These are phyloP conservation scores for Dryadomyces quercivorus DNA, from an alignment of 2,329 filamentous ascomycete species.

Conservation along the genomic window DNA sequence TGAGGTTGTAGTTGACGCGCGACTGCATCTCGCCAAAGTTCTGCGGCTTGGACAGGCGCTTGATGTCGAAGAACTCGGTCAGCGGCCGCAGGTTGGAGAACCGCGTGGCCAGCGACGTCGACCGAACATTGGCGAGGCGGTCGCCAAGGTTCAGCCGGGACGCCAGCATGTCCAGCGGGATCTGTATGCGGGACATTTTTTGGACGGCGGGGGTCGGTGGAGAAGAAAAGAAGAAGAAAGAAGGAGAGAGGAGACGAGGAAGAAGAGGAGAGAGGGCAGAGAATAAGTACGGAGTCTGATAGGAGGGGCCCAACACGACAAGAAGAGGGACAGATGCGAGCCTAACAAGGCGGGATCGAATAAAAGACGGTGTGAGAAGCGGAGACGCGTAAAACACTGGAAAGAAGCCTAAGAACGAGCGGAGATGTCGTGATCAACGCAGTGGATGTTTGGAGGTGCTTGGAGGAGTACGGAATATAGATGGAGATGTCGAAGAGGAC, in stretches of 20 bases:
- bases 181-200: constrained; percentile 74
- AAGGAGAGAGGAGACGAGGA: neutral
- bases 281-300: neutral
- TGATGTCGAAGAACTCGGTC: constrained; percentile 90
- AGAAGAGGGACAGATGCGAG: too few relatives aligned
- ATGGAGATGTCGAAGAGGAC: too few relatives aligned
- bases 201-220: too few relatives aligned
- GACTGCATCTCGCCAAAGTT: constrained; percentile 84
- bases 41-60: constrained; percentile 85
- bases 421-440: too few relatives aligned
- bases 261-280: neutral
- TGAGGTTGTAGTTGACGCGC: constrained; percentile 91
- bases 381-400: too few relatives aligned
- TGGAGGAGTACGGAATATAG: too few relatives aligned
- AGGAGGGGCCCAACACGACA: too few relatives aligned
- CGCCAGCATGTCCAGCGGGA: constrained; percentile 83
- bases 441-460: too few relatives aligned
- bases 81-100: constrained; percentile 89
- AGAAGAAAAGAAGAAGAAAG: neutral
- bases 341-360: too few relatives aligned
- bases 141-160: constrained; percentile 78
- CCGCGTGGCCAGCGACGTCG: constrained; percentile 64
- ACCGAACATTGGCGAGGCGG: constrained; percentile 73
- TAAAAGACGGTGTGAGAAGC: too few relatives aligned
- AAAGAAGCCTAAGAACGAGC: too few relatives aligned